Base-by-base conservation (phyloP, 306 rosid species). In the Begonia peltatifolia region DNA sequence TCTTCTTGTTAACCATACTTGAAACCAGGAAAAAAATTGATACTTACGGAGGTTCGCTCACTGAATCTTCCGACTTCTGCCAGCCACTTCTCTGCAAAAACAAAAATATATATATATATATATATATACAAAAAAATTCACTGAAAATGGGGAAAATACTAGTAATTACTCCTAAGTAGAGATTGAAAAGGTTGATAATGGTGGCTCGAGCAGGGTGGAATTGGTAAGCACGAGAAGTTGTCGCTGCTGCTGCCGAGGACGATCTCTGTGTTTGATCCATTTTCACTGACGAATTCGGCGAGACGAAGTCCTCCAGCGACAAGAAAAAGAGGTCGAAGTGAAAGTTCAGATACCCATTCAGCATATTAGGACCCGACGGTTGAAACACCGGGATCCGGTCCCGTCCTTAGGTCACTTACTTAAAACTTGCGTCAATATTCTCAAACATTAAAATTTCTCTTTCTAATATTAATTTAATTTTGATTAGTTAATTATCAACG, bases 251-350 rank as follows among this genome's bases (percentile, higher is more conserved):
- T 6, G 56, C 64, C 5, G 79, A 49, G n/a, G 73, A 65, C 11
- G 84, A 25, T 67, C 87, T 63, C 70, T 80, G 99, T 11, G 71
- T 44, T 74, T 83, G 95, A 71, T 90, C 99, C 99, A 90, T 90
- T 56, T 53, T 58, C 52, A 44, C 6, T 9, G 8, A 30, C 38
- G 38, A 30, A 30, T 5, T 30, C 6, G 38, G 38, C 3, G 7
- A 30, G 8, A 30, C 9, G 38, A 30, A 30, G 38, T 30, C 6
- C 1, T 30, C 38, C 38, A 9, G 9, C 5, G 38, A 30, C 0
- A 30, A 30, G 38, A 1, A 30, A 30, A 30, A 30, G 38, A 30
- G 38, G 38, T 30, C 38, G 38, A 4, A 30, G 38, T 30, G 23
- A 20, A 3, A 20, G 23, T 30, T 30, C 38, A 30, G 38, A 30